These are phyloP conservation scores for Jatropha curcas DNA, from an alignment of 345 rosid genomes.

Conservation along the genomic window DNA sequence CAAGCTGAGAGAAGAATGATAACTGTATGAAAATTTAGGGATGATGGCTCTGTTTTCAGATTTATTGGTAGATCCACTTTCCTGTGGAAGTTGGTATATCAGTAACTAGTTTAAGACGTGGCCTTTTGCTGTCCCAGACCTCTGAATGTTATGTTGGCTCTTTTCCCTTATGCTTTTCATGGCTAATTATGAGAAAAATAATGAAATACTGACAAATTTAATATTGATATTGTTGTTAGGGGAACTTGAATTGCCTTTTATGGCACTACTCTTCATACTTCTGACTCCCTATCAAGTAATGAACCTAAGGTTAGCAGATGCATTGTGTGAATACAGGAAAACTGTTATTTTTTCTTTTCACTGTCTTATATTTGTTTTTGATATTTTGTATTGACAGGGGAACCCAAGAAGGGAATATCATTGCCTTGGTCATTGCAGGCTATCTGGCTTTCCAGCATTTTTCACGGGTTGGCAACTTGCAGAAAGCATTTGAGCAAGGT, in stretches of 20 bases:
- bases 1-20: neutral
- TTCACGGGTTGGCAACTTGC: conserved; percentile 64
- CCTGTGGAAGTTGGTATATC: neutral
- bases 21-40: neutral
- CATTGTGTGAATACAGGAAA: neutral
- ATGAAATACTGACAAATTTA: neutral
- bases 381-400: conserved; percentile 53
- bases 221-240: conserved; percentile 39
- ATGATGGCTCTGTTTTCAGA: neutral
- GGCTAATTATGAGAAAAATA: neutral
- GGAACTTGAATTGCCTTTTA: conserved; percentile 86
- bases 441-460: conserved; percentile 92
- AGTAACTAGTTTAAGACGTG: neutral
- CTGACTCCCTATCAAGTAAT: conserved; percentile 71
- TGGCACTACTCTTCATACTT: conserved; percentile 67
- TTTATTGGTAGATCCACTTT: neutral
- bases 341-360: conserved; percentile 6
- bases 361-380: neutral
- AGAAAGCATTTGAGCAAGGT: conserved; percentile 69
- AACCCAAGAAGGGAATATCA: conserved; percentile 63
- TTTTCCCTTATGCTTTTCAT: neutral
- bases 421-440: conserved; percentile 54
- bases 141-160: neutral
- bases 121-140: neutral
- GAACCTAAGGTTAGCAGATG: conserved; percentile 53